These are phyloP conservation scores for Penicillium malachiteum DNA, from an alignment of 495 filamentous ascomycete genomes.

Conservation along the genomic window DNA sequence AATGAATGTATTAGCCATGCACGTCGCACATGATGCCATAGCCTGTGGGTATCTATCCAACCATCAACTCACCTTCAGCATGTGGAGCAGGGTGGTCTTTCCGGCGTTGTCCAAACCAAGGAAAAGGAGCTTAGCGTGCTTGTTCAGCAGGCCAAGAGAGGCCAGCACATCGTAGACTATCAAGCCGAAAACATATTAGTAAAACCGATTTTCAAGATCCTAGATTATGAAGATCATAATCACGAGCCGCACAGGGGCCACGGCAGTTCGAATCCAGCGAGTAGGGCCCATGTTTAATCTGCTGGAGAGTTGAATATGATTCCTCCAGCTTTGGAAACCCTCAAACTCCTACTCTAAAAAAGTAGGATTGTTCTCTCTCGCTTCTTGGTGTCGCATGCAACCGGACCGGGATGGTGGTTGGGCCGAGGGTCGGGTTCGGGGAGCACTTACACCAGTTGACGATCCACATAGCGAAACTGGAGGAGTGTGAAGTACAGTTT, in stretches of 20 bases:
- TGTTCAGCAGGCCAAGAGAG: constrained; percentile 88
- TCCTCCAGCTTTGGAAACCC: not conserved
- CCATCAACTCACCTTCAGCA: constrained; percentile 78
- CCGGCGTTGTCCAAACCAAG: constrained; percentile 96
- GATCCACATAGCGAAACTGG: constrained; percentile 76
- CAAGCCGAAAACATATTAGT: constrained; percentile 12
- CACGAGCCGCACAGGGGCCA: constrained; percentile 18
- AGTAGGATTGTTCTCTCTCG: not conserved
- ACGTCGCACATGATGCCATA: not conserved
- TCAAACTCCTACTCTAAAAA: not conserved
- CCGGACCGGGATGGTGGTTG: constrained; percentile 7
- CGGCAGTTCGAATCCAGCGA: constrained; percentile 6
- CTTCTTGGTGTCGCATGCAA: not conserved
- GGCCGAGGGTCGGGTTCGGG: constrained; percentile 13
- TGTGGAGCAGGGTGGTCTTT: constrained; percentile 90
- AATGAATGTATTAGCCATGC: not conserved
- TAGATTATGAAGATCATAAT: constrained; percentile 1
- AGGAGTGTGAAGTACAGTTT: constrained; percentile 5
- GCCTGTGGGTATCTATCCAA: not conserved
- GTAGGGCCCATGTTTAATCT: not conserved
- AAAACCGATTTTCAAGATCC: not conserved
- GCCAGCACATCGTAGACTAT: constrained; percentile 92
- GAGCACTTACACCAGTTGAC: constrained; percentile 85
- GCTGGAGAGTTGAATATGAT: not conserved
- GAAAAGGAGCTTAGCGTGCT: constrained; percentile 92